phyloP scores from a whole-genome alignment of 768 basidiomycete genomes.

The Hydnomerulius pinastri region DNA sequence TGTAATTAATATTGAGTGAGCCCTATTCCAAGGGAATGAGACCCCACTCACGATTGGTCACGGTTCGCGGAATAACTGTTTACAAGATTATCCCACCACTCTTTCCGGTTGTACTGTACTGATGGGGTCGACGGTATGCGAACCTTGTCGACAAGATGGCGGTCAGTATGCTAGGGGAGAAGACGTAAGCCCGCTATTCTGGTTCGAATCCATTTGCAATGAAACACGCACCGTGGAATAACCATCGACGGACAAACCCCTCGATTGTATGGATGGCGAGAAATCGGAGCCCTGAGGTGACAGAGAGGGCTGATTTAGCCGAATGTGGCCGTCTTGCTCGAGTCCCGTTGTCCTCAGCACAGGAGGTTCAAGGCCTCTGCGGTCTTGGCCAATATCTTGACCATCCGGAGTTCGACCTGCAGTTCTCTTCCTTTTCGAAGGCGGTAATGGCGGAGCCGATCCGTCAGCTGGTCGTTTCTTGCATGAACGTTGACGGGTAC shows the following conservation, averaged over 20 bases:
- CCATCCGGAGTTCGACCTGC: constrained; percentile 32
- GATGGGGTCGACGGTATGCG: constrained; percentile 31
- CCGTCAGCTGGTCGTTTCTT: constrained; percentile 71
- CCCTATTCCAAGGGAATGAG: neutral
- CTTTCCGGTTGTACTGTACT: constrained; percentile 35
- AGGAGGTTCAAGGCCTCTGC: constrained; percentile 28
- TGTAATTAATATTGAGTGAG: constrained; percentile 3
- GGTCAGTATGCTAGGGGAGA: constrained; percentile 27
- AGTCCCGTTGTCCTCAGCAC: constrained; percentile 27
- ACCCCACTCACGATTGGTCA: constrained; percentile 42
- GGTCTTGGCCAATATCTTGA: constrained; percentile 31
- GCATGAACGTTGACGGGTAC: constrained; percentile 80
- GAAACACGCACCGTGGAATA: constrained; percentile 27
- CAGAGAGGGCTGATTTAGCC: constrained; percentile 32
- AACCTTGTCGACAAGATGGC: constrained; percentile 26
- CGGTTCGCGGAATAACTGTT: constrained; percentile 41
- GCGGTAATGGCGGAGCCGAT: constrained; percentile 51
- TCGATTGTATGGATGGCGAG: constrained; percentile 29
- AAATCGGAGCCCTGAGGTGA: constrained; percentile 33
- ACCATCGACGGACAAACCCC: constrained; percentile 26
- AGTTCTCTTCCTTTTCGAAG: constrained; percentile 56
- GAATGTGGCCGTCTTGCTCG: constrained; percentile 23
- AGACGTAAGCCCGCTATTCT: constrained; percentile 5
- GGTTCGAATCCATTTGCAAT: neutral
- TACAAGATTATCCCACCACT: constrained; percentile 54